Base-by-base conservation (phyloP, 139 green algal genomes). In the Chlamydomonas eustigma region DNA sequence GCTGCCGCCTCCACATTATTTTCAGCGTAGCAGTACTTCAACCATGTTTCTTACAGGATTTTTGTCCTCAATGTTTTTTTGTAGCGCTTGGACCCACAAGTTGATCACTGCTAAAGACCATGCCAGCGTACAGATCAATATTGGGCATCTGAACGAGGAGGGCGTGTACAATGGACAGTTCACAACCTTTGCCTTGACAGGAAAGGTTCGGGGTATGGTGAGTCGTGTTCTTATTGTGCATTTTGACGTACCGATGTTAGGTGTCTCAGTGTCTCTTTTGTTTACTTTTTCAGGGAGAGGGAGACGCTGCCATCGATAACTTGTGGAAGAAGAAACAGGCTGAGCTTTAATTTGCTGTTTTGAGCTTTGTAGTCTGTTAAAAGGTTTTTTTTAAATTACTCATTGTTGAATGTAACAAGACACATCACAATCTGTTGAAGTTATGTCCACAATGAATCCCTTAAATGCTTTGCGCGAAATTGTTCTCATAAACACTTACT, bases 41-140 rank as follows among this genome's bases (percentile, higher is more conserved):
- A n/a, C n/a, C n/a, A n/a, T n/a, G n/a, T n/a, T n/a, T n/a, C n/a
- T n/a, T n/a, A n/a, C n/a, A n/a, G n/a, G n/a, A n/a, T n/a, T n/a
- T n/a, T 31, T 51, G 4, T 18, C 66, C 8, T 65, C n/a, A 63
- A 2, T 50, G 5, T 50, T 2, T 50, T 4, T 28, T 2, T 38
- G 81, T 92, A 98, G 95, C 89, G 96, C 96, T 24, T 97, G 93
- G 91, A 99, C 92, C 52, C 98, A 98, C 93, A 95, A 97, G 87
- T 88, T 99, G 52, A 99, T 99, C 89, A 94, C 89, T 2, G 93
- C 96, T 65, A 98, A 98, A 90, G 96, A 99, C 88, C 94, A 98
- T 79, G 93, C 89, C 39, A 87, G 78, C 78, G 90, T 99, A 25
- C 96, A 99, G 90, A 86, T 99, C 63, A 99, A 99, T 90, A 87